phyloP scores from a whole-genome alignment of 2,329 filamentous ascomycete species.

The Scorias spongiosa region DNA sequence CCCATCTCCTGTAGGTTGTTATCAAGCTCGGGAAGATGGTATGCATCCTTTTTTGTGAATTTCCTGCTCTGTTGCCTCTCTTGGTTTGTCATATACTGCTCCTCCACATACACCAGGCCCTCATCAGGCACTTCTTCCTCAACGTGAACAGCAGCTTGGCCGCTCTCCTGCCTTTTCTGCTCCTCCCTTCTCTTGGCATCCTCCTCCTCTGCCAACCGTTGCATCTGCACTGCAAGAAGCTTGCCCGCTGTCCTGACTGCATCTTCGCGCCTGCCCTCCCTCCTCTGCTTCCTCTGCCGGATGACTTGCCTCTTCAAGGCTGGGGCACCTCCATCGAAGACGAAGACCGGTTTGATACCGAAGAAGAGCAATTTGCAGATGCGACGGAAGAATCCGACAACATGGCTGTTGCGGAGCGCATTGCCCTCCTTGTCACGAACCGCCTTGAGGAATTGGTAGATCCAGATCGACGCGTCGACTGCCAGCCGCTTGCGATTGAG shows the following conservation, averaged over 20 bases:
- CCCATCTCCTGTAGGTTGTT: slow-evolving; percentile 71
- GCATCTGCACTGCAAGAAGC: slow-evolving; percentile 85
- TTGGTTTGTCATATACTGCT: slow-evolving; percentile 62
- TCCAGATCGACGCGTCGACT: slow-evolving; percentile 98
- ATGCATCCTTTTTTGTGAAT: slow-evolving; percentile 86
- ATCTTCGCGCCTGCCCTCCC: slow-evolving; percentile 86
- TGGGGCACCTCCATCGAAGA: slow-evolving; percentile 93
- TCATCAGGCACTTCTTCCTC: slow-evolving; percentile 55
- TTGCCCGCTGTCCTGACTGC: slow-evolving; percentile 82
- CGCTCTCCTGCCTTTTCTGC: slow-evolving; percentile 12
- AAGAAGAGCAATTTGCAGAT: slow-evolving; percentile 97
- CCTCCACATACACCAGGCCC: slow-evolving; percentile 78
- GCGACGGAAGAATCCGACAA: slow-evolving; percentile 93
- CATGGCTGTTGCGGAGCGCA: slow-evolving; percentile 84
- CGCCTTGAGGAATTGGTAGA: slow-evolving; percentile 98
- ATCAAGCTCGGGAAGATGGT: slow-evolving; percentile 80
- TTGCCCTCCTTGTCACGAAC: slow-evolving; percentile 98
- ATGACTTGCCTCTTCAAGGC: slow-evolving; percentile 85
- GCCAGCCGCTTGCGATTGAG: slow-evolving; percentile 92
- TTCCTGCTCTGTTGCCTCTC: slow-evolving; percentile 60
- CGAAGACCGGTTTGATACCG: slow-evolving; percentile 90
- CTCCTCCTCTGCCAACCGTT: slow-evolving; percentile 76
- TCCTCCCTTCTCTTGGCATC: slow-evolving; percentile 46
- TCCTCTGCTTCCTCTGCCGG: slow-evolving; percentile 55
- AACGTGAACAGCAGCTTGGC: slow-evolving; percentile 23